Base-by-base conservation (phyloP, 2,329 filamentous ascomycete species). In the Fusarium pseudograminearum region DNA sequence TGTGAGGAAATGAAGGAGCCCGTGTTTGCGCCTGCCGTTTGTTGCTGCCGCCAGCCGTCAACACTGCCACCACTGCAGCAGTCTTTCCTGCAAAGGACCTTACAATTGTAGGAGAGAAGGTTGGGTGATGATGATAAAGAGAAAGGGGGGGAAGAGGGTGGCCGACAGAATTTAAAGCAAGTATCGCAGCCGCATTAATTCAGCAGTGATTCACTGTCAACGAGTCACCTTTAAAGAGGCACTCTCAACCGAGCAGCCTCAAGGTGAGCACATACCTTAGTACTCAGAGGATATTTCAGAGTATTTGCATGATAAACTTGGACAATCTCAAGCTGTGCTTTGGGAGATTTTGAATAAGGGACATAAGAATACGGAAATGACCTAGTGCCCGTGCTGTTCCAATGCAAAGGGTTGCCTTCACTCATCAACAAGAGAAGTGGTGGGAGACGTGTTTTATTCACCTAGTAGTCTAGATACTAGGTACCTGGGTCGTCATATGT, bases 201-300 rank as follows among this genome's bases (percentile, higher is more conserved):
- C 15, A 5, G 33, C 52, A 42, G 53, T 70, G 67, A 64, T 56
- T 64, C 62, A 70, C 57, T 28, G 45, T 15, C 33, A 33, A 51
- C 38, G 16, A 11, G 31, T 5, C 12, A 28, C 24, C 33, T 40
- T 8, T 16, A 22, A 51, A 28, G 18, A 8, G 24, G 33, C 11
- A 16, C 30, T 16, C 45, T 33, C 1, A 24, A 20, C n/a, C 10
- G 15, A n/a, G 20, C 28, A 30, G 28, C 28, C 28, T 30, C 2
- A 48, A 22, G 20, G 45, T 10, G 33, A 9, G 7, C 16, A 36
- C 33, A 36, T 36, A 28, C 26, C 26, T 28, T 28, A 4, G n/a
- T 18, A 11, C 15, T 10, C 16, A 11, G 22, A 16, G n/a, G 24
- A 45, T 11, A n/a, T 28, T 28, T 11, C 18, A 28, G 18, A 2